Percentiles rank a stretch among this genome's conserved stretches.
Conservation (phyloP, 108 stramenopile genomes). For the Conticribra weissflogii region DNA sequence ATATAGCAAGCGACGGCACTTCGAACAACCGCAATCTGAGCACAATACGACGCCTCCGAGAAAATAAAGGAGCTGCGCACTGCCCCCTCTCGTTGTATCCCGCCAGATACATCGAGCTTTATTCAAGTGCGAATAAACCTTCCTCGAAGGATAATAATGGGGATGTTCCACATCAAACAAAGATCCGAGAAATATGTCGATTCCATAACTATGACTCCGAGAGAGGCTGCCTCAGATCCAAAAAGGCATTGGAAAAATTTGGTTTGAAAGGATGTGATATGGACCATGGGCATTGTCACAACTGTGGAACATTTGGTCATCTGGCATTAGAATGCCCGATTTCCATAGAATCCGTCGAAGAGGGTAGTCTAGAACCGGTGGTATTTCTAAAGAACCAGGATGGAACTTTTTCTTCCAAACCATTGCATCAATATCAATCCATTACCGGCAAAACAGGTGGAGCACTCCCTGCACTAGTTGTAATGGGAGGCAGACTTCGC, state of each 20-base stretch:
- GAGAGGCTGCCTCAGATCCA: constrained; percentile 36
- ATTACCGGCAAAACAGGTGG: not conserved
- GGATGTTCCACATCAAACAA: no score
- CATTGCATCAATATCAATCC: constrained; percentile 3
- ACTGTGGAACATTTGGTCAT: constrained; percentile 26
- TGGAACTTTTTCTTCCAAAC: not conserved
- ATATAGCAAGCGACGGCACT: no score
- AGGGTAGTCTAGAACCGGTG: constrained; percentile 7
- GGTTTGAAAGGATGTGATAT: constrained; percentile 25
- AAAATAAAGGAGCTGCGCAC: constrained; percentile 17
- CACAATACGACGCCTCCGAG: constrained; percentile 23
- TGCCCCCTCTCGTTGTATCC: constrained; percentile 32
- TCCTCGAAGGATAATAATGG: not conserved
- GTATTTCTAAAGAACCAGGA: constrained; percentile 16
- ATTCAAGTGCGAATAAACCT: not conserved
- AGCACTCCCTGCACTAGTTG: constrained; percentile 26
- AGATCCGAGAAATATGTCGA: constrained; percentile 47
- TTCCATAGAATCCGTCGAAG: no score
- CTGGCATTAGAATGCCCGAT: constrained; percentile 36
- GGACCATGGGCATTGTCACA: constrained; percentile 35
- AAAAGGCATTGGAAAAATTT: constrained; percentile 10
- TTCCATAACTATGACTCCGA: constrained; percentile 43
- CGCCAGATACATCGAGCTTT: constrained; percentile 30
- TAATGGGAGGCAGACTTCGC: constrained; percentile 33
- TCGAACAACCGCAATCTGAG: no score